These are phyloP conservation scores for Penicillium brasilianum DNA, from an alignment of 2,329 filamentous ascomycete species.

Conservation along the genomic window DNA sequence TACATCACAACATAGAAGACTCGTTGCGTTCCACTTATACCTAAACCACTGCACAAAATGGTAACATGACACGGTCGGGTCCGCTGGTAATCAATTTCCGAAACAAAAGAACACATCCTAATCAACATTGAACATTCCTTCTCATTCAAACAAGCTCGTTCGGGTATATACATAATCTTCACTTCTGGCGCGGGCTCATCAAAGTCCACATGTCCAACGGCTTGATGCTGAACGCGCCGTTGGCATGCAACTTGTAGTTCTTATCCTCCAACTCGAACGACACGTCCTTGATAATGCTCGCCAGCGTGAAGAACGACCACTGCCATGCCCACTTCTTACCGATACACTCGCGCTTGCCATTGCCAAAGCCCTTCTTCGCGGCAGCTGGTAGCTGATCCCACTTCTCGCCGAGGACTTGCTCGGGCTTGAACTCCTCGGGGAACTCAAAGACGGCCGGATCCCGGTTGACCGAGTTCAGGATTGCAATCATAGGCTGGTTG, in stretches of 20 bases:
- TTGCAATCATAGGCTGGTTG: slow-evolving; percentile 55
- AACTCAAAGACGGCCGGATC: slow-evolving; percentile 68
- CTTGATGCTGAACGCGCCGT: slow-evolving; percentile 59
- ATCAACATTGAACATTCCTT: neutral
- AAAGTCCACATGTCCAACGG: slow-evolving; percentile 50
- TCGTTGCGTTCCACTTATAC: no score
- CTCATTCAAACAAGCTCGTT: neutral
- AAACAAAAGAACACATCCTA: neutral
- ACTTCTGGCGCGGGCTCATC: slow-evolving; percentile 24
- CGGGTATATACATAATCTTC: neutral
- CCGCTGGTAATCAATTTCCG: slow-evolving; percentile 8
- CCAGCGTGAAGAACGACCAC: slow-evolving; percentile 66
- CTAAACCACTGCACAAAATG: no score
- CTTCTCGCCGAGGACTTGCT: slow-evolving; percentile 72
- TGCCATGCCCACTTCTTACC: slow-evolving; percentile 75
- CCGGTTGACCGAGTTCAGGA: slow-evolving; percentile 61
- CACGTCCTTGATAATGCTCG: slow-evolving; percentile 71
- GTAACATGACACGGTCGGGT: slow-evolving; percentile 4
- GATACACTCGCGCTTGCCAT: slow-evolving; percentile 71
- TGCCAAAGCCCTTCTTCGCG: slow-evolving; percentile 73
- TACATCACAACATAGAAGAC: no score
- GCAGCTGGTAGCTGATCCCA: slow-evolving; percentile 68
- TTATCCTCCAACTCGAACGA: slow-evolving; percentile 67
- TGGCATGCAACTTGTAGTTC: slow-evolving; percentile 44
- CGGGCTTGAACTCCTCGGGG: slow-evolving; percentile 69